Conservation (phyloP, 129 eudicot species). For the Silybum marianum region DNA sequence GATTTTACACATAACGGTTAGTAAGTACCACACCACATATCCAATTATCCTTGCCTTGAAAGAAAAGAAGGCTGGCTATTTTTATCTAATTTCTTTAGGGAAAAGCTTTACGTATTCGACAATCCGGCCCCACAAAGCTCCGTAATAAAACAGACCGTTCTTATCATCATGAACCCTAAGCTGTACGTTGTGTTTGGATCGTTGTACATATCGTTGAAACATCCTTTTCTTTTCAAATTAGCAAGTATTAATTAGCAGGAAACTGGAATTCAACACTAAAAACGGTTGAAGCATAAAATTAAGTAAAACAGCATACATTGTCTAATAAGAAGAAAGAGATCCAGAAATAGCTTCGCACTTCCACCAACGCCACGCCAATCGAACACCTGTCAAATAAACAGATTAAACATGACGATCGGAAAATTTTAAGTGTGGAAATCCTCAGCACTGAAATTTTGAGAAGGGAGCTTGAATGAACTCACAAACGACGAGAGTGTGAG, state of each 20-base stretch:
- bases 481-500: constrained; percentile 25
- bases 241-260: constrained; percentile 1
- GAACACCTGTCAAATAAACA: constrained; percentile 19
- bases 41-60: constrained; percentile 21
- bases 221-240: constrained; percentile 15
- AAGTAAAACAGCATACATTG: constrained; percentile 9
- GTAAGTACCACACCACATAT: background rate
- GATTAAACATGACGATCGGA: background rate
- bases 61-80: constrained; percentile 32
- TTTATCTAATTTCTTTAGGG: constrained; percentile 20
- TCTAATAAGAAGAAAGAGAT: constrained; percentile 10
- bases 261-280: constrained; percentile 9
- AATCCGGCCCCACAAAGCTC: constrained; percentile 39
- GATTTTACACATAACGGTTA: constrained; percentile 23
- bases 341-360: constrained; percentile 7
- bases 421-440: constrained; percentile 4
- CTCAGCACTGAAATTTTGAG: background rate
- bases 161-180: constrained; percentile 24
- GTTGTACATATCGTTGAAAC: constrained; percentile 29
- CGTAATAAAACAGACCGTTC: constrained; percentile 15
- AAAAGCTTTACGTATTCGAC: constrained; percentile 17
- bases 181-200: constrained; percentile 19
- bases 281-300: background rate
- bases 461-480: constrained; percentile 7
- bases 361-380: background rate